These are phyloP conservation scores for Candida albicans DNA, from an alignment of 1,139 yeast genomes.

Conservation along the genomic window DNA sequence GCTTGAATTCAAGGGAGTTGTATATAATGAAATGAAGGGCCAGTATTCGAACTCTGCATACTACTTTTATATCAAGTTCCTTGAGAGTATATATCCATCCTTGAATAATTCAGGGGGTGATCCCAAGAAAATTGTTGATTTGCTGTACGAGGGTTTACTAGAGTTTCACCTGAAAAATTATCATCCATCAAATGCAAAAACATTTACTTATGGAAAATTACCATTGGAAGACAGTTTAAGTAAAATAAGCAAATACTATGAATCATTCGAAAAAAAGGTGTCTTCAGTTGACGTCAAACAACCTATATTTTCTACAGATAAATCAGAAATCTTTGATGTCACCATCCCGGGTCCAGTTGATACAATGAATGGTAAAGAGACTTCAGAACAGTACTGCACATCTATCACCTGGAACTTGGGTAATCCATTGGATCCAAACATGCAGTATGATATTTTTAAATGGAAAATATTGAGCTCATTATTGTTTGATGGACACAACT, in stretches of 20 bases:
- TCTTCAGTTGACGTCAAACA: conserved; percentile 24
- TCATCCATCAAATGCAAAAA: conserved; percentile 87
- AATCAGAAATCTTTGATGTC: conserved; percentile 21
- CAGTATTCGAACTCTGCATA: conserved; percentile 90
- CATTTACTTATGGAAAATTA: conserved; percentile 85
- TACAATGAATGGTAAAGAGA: conserved; percentile 63
- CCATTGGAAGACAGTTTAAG: conserved; percentile 62
- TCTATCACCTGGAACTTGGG: conserved; percentile 91
- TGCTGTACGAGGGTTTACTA: conserved; percentile 71
- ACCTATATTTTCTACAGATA: conserved; percentile 25
- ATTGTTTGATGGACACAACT: conserved; percentile 87
- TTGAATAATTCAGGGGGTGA: conserved; percentile 94
- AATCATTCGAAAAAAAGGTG: conserved; percentile 52
- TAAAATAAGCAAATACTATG: conserved; percentile 54
- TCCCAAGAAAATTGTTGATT: conserved; percentile 73
- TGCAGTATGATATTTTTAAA: conserved; percentile 63
- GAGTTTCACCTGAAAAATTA: conserved; percentile 74
- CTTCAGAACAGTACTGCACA: conserved; percentile 68
- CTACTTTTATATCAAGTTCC: conserved; percentile 79
- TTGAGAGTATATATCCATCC: conserved; percentile 81
- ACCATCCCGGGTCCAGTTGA: conserved; percentile 75
- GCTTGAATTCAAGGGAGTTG: conserved; percentile 87
- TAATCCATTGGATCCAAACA: conserved; percentile 55
- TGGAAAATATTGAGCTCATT: conserved; percentile 72
- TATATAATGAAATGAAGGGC: conserved; percentile 98